Conservation (phyloP, 805 yeast genomes). For the Myxozyma geophila region DNA sequence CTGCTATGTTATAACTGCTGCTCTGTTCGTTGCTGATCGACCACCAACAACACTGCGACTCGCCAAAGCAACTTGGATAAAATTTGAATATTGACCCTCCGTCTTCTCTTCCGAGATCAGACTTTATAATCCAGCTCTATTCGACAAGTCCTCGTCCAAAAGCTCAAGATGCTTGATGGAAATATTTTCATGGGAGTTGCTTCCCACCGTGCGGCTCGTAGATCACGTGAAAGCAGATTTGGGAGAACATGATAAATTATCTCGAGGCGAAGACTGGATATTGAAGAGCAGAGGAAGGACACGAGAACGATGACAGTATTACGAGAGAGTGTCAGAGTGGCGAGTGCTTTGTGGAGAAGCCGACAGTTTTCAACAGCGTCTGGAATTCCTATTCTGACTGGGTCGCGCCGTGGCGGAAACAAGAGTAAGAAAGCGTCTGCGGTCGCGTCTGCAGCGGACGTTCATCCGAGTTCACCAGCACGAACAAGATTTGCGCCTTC, state of each 20-base stretch:
- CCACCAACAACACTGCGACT: too few relatives aligned
- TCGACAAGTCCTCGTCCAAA: not conserved
- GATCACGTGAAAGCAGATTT: not conserved
- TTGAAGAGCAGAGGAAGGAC: not conserved
- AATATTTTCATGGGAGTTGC: not conserved
- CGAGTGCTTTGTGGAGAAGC: not conserved
- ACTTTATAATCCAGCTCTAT: too few relatives aligned
- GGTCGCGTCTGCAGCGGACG: not conserved
- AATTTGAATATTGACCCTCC: too few relatives aligned
- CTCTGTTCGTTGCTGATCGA: too few relatives aligned
- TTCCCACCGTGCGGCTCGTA: not conserved
- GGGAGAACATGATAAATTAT: too few relatives aligned
- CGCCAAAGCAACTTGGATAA: too few relatives aligned
- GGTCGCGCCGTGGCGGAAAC: not conserved
- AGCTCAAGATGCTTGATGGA: not conserved
- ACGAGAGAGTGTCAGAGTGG: not conserved
- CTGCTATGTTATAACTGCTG: too few relatives aligned
- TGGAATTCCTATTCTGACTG: not conserved
- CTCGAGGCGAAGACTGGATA: not conserved
- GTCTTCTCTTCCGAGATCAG: too few relatives aligned
- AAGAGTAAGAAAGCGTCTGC: not conserved
- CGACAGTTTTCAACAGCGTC: not conserved
- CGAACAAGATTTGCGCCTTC: conserved; percentile 97
- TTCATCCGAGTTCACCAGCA: conserved; percentile 45
- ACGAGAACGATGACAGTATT: not conserved